phyloP scores from a whole-genome alignment of 345 rosid genomes.

The Salix caprea region DNA sequence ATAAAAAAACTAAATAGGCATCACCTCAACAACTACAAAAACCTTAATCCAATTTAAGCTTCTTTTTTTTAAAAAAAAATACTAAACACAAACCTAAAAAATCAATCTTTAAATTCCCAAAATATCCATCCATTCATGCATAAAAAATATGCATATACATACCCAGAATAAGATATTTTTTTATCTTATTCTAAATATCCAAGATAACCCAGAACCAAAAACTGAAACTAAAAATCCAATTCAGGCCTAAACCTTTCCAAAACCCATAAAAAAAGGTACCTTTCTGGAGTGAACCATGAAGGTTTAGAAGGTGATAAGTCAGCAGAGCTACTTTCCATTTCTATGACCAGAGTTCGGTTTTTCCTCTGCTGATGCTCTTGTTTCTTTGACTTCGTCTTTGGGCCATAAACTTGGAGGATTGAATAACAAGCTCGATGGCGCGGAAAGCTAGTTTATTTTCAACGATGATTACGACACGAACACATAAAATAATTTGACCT shows the following conservation, averaged over 20 bases:
- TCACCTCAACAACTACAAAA: background rate
- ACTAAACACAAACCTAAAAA: background rate
- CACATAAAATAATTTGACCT: background rate
- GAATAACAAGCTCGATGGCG: background rate
- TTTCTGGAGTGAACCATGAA: conserved; percentile 81
- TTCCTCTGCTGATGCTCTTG: conserved; percentile 21
- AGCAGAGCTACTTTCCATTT: conserved; percentile 32
- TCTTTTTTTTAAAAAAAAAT: background rate
- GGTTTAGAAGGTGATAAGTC: conserved; percentile 38
- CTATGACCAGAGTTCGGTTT: conserved; percentile 12
- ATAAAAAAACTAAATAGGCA: background rate
- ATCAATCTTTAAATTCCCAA: background rate
- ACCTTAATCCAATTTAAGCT: background rate
- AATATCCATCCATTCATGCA: background rate
- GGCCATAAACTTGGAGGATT: background rate
- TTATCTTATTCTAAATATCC: background rate
- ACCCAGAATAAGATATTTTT: background rate
- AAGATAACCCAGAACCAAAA: background rate
- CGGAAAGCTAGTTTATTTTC: background rate
- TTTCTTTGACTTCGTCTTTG: conserved; percentile 22
- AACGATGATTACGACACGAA: background rate
- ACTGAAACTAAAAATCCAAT: background rate
- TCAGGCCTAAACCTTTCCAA: background rate
- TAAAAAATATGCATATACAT: background rate
- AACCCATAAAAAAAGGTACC: conserved; percentile 25